A percentile compares a stretch with the other conserved stretches of the same genome.
Evolutionary conservation across 352 stramenopile species (phyloP).

Genomic region (Vaucheria bursata): DNA sequence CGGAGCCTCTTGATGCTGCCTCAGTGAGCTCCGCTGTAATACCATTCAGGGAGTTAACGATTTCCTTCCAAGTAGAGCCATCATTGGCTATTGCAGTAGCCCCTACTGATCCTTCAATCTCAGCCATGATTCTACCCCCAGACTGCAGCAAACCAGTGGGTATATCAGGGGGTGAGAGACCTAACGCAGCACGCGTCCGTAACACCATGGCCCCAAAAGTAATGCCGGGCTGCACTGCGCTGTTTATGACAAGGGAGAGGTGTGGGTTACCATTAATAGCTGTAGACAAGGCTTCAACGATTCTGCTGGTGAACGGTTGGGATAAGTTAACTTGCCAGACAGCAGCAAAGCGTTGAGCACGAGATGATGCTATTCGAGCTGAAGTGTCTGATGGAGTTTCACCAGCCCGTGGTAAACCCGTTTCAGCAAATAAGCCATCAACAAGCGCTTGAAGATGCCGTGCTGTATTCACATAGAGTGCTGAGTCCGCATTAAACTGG

Average conservation of each 20-base stretch:
- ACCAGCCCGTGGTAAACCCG: constrained; percentile 18
- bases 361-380: constrained; percentile 6
- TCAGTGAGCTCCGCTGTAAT: constrained; percentile 18
- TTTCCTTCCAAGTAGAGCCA: constrained; percentile 16
- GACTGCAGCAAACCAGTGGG: background rate
- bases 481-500: constrained; percentile 1
- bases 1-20: constrained; percentile 11
- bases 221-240: constrained; percentile 8
- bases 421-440: constrained; percentile 28
- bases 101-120: background rate
- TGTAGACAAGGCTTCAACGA: background rate
- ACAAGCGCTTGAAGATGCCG: constrained; percentile 14
- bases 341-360: constrained; percentile 15
- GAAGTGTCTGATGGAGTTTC: constrained; percentile 4
- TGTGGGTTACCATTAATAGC: background rate
- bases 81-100: background rate
- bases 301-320: constrained; percentile 10
- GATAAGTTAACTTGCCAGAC: constrained; percentile 22
- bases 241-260: background rate
- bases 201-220: constrained; percentile 28
- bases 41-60: constrained; percentile 16
- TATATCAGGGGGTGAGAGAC: background rate
- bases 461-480: background rate
- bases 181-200: background rate
- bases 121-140: background rate